phyloP scores from a whole-genome alignment of 106 monocot species.

The Ottelia alismoides region DNA sequence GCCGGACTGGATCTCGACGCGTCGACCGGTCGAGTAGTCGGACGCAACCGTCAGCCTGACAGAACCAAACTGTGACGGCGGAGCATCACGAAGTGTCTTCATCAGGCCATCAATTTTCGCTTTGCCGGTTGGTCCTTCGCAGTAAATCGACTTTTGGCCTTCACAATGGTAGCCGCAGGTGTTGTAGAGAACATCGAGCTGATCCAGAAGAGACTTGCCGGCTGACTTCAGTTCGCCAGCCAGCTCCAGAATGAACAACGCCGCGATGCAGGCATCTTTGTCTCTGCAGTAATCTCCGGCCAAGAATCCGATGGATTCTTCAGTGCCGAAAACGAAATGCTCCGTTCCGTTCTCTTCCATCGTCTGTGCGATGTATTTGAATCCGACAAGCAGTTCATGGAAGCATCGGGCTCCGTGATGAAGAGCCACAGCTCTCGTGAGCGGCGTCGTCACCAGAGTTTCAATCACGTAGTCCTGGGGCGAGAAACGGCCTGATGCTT shows the following conservation, averaged over 20 bases:
- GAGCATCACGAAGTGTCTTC: background rate
- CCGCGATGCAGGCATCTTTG: background rate
- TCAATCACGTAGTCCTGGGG: background rate
- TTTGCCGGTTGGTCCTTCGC: background rate
- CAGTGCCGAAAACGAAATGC: background rate
- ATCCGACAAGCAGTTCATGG: background rate
- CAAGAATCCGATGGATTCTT: background rate
- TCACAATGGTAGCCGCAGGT: too few relatives aligned
- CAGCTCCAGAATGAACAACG: background rate
- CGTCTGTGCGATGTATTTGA: background rate
- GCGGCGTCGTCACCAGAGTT: background rate
- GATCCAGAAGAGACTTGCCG: background rate
- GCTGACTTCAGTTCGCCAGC: too few relatives aligned
- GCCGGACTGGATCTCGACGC: too few relatives aligned
- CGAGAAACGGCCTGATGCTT: background rate
- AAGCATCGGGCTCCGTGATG: background rate
- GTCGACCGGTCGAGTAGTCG: too few relatives aligned
- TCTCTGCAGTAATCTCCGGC: background rate
- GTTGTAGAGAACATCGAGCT: background rate
- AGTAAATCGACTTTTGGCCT: background rate
- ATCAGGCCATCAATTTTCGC: background rate
- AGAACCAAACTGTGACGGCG: too few relatives aligned
- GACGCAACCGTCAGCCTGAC: too few relatives aligned
- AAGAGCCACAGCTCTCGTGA: background rate
- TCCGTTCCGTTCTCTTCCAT: background rate